Evolutionary conservation across 176 grass and related monocot species (phyloP).

Genomic region (Carex cristatella): DNA sequence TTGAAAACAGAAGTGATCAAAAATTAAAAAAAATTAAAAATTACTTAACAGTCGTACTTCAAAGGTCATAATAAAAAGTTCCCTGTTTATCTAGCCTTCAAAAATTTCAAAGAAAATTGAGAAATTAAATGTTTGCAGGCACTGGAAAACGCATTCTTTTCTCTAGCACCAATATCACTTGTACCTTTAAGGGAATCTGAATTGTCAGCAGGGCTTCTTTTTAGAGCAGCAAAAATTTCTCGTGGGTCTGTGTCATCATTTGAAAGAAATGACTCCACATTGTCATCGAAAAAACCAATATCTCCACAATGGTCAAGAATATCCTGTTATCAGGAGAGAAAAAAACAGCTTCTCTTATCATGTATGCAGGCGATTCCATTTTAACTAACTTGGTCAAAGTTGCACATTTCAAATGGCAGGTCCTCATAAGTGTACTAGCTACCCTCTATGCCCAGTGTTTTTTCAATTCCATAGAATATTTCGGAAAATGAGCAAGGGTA

Average conservation of each 20-base stretch:
- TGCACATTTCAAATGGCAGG: neutral
- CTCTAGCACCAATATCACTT: neutral
- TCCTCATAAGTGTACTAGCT: neutral
- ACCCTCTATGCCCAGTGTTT: neutral
- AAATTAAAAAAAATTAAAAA: neutral
- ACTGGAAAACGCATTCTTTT: neutral
- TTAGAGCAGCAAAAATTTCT: constrained; percentile 79
- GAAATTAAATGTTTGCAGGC: constrained; percentile 5
- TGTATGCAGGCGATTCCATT: neutral
- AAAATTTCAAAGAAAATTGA: constrained; percentile 3
- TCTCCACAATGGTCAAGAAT: constrained; percentile 79
- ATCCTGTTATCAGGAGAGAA: constrained; percentile 49
- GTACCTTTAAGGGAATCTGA: constrained; percentile 63
- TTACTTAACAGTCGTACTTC: neutral
- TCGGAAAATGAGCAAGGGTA: neutral
- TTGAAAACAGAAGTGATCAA: neutral
- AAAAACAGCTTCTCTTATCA: neutral
- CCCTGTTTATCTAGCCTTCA: neutral
- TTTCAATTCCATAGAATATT: neutral
- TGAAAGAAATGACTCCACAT: constrained; percentile 92
- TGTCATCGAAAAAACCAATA: constrained; percentile 75
- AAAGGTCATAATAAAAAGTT: neutral
- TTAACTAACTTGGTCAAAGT: neutral
- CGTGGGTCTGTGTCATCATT: constrained; percentile 79
- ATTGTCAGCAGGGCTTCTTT: constrained; percentile 76